Percentiles rank a stretch among this genome's conserved stretches.
Conservation (phyloP, 441 rosid species). For the Rhodomyrtus psidioides region DNA sequence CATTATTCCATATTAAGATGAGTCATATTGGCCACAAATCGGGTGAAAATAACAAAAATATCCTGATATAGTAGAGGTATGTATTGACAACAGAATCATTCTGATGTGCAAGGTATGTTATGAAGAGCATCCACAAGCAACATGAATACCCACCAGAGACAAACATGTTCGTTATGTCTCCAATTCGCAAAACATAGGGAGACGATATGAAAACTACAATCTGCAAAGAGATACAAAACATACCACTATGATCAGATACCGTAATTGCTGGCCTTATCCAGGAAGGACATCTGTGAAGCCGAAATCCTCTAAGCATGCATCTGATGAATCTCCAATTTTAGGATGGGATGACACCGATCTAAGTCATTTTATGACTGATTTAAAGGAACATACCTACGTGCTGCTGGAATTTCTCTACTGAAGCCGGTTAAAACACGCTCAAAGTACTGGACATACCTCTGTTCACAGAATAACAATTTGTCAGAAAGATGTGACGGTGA, state of each 20-base stretch:
- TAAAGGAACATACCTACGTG: slow-evolving; percentile 43
- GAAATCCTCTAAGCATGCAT: slow-evolving; percentile 88
- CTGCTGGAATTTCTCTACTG: slow-evolving; percentile 56
- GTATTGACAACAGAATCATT: background rate
- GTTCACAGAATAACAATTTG: slow-evolving; percentile 4
- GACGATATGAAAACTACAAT: background rate
- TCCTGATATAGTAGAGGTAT: background rate
- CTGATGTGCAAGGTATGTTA: background rate
- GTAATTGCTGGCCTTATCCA: slow-evolving; percentile 83
- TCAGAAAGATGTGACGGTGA: slow-evolving; percentile 8
- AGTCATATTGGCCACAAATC: background rate
- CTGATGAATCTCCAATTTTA: slow-evolving; percentile 28
- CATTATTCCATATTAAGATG: background rate
- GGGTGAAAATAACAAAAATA: background rate
- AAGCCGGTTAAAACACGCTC: slow-evolving; percentile 39
- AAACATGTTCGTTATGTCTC: background rate
- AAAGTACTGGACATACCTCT: slow-evolving; percentile 78
- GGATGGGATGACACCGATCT: background rate
- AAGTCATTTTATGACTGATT: slow-evolving; percentile 4
- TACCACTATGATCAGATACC: slow-evolving; percentile 68
- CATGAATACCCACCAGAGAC: background rate
- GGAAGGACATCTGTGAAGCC: slow-evolving; percentile 71
- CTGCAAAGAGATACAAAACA: slow-evolving; percentile 2
- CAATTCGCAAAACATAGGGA: background rate
- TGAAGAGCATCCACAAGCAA: background rate